A percentile compares a stretch with the other conserved stretches of the same genome.
These are phyloP conservation scores for Chloranthus sessilifolius DNA, from an alignment of 164 flowering plant species.

Conservation along the genomic window DNA sequence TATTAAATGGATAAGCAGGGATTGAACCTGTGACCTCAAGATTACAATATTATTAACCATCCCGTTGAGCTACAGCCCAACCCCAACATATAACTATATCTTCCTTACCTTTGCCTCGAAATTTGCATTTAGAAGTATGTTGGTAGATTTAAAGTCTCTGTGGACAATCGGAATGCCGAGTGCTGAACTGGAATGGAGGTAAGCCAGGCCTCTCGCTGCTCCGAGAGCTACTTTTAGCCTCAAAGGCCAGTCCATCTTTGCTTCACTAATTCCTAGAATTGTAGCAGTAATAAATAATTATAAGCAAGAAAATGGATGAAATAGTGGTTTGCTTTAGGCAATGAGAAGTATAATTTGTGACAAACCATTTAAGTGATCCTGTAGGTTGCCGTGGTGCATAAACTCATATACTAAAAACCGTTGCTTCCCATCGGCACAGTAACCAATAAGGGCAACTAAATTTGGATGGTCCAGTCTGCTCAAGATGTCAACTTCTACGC, in stretches of 20 bases:
- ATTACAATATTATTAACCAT: too few relatives aligned
- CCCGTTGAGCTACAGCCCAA: too few relatives aligned
- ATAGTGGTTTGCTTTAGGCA: too few relatives aligned
- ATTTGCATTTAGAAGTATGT: constrained; percentile 60
- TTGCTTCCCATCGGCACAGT: constrained; percentile 96
- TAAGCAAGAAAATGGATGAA: constrained; percentile 1
- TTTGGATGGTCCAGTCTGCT: constrained; percentile 95
- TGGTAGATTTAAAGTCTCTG: constrained; percentile 95
- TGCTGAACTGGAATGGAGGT: constrained; percentile 80
- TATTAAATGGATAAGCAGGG: too few relatives aligned
- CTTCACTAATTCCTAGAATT: constrained; percentile 56
- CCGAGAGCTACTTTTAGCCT: constrained; percentile 89
- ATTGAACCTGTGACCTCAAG: too few relatives aligned
- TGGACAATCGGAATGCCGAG: constrained; percentile 90
- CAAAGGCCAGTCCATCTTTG: constrained; percentile 77
- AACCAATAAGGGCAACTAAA: constrained; percentile 84
- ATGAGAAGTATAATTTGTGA: not conserved
- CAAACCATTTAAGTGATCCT: constrained; percentile 83
- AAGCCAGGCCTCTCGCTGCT: constrained; percentile 90
- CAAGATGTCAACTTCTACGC: constrained; percentile 95
- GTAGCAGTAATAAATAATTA: not conserved
- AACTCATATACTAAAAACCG: constrained; percentile 92
- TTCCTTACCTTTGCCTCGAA: constrained; percentile 79
- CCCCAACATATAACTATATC: too few relatives aligned
- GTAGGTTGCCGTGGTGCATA: constrained; percentile 88